A percentile compares a stretch with the other conserved stretches of the same genome.
Conservation (phyloP, 179 eudicot species). For the Spergularia azorica region DNA sequence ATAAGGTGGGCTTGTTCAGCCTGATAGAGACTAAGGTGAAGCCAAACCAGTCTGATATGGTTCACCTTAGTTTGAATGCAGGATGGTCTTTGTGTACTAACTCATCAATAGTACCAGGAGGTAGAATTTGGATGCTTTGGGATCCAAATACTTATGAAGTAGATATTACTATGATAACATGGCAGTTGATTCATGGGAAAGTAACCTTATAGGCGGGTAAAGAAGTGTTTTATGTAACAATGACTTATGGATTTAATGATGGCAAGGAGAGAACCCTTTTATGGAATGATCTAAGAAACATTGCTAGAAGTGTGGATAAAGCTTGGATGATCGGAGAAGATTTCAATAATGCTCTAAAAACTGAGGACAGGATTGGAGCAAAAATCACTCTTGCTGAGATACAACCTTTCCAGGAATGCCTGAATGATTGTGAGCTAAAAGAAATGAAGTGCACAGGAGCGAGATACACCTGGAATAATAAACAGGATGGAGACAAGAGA, state of each 20-base stretch:
- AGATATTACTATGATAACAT: background rate
- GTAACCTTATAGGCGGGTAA: background rate
- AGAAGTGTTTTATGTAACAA: background rate
- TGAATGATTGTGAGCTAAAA: background rate
- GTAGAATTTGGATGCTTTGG: background rate
- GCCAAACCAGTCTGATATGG: background rate
- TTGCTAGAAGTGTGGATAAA: no score
- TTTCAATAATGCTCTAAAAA: background rate
- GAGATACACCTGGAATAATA: background rate
- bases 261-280: accelerated
- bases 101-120: background rate
- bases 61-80: background rate
- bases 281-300: background rate
- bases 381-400: no score
- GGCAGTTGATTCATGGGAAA: background rate
- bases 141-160: background rate
- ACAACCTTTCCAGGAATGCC: background rate
- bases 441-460: background rate
- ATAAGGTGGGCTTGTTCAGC: background rate
- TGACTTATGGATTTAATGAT: background rate
- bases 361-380: background rate
- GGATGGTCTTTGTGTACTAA: background rate
- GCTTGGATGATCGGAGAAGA: background rate
- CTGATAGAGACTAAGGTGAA: background rate
- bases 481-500: no score